Conservation (phyloP, 169 alveolate genomes). For the Plasmodium adleri region DNA sequence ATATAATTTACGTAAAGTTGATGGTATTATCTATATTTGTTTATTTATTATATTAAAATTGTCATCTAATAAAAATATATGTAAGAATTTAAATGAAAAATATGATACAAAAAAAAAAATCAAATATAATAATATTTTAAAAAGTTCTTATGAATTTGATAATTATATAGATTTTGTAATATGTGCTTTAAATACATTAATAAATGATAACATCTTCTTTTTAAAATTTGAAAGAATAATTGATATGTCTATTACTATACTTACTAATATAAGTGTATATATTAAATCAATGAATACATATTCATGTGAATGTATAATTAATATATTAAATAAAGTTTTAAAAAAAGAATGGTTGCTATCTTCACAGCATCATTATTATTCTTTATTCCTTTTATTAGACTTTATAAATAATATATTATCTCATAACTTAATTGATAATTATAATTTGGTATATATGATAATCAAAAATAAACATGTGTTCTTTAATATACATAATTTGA, state of each 20-base stretch:
- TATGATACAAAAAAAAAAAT: slow-evolving; percentile 56
- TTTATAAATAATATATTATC: slow-evolving; percentile 72
- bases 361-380: slow-evolving; percentile 56
- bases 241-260: slow-evolving; percentile 71
- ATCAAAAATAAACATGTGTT: slow-evolving; percentile 69
- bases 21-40: slow-evolving; percentile 68
- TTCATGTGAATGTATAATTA: slow-evolving; percentile 70
- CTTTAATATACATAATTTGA: slow-evolving; percentile 58
- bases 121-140: slow-evolving; percentile 19
- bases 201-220: slow-evolving; percentile 61
- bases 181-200: slow-evolving; percentile 28
- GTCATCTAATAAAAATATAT: slow-evolving; percentile 44
- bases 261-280: slow-evolving; percentile 71
- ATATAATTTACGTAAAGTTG: slow-evolving; percentile 60
- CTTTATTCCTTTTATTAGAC: slow-evolving; percentile 66
- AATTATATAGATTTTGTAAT: slow-evolving; percentile 59
- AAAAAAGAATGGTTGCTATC: slow-evolving; percentile 74
- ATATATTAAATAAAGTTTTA: slow-evolving; percentile 63
- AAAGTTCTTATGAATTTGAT: slow-evolving; percentile 41
- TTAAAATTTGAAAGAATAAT: slow-evolving; percentile 64
- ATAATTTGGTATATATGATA: slow-evolving; percentile 66
- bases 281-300: slow-evolving; percentile 63
- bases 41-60: slow-evolving; percentile 58
- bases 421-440: slow-evolving; percentile 56
- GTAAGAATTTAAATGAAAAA: slow-evolving; percentile 68